These are phyloP conservation scores for Globisporangium solare DNA, from an alignment of 352 stramenopile species.

Conservation along the genomic window DNA sequence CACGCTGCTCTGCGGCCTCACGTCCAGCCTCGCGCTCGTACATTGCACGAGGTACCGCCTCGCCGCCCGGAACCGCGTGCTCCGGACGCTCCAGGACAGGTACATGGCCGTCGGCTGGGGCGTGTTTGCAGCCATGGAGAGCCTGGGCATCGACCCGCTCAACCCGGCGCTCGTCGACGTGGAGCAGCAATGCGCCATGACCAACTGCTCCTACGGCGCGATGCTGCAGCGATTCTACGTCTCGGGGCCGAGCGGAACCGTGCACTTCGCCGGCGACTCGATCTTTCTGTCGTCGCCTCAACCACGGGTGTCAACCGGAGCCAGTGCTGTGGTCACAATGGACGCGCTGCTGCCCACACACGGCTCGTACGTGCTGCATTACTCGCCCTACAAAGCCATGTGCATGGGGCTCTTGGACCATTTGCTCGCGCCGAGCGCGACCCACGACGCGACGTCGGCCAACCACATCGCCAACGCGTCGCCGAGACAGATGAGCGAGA, in stretches of 20 bases:
- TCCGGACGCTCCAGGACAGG: conserved; percentile 20
- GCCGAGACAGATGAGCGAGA: not conserved
- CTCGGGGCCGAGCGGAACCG: conserved; percentile 19
- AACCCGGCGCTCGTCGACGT: conserved; percentile 2
- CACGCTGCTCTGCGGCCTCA: conserved; percentile 6
- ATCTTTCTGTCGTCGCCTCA: conserved; percentile 12
- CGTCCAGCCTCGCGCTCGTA: conserved; percentile 4
- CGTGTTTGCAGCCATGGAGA: conserved; percentile 18
- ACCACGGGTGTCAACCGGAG: not conserved
- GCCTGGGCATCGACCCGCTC: conserved; percentile 22
- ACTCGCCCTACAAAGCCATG: conserved; percentile 8
- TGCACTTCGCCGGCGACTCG: conserved; percentile 21
- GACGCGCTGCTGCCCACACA: too few relatives aligned
- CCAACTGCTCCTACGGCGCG: conserved; percentile 21
- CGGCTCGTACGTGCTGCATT: not conserved
- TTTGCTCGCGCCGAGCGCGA: not conserved
- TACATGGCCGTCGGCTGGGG: conserved; percentile 20
- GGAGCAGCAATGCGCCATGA: conserved; percentile 8
- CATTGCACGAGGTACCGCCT: conserved; percentile 13
- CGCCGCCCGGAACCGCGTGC: conserved; percentile 16
- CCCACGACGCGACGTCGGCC: not conserved
- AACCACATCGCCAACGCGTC: not conserved
- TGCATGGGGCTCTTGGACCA: conserved; percentile 6
- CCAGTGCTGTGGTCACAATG: too few relatives aligned
- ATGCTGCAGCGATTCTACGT: conserved; percentile 22